Conservation (phyloP, 1,139 yeast species). For the Petasospora fabianii region DNA sequence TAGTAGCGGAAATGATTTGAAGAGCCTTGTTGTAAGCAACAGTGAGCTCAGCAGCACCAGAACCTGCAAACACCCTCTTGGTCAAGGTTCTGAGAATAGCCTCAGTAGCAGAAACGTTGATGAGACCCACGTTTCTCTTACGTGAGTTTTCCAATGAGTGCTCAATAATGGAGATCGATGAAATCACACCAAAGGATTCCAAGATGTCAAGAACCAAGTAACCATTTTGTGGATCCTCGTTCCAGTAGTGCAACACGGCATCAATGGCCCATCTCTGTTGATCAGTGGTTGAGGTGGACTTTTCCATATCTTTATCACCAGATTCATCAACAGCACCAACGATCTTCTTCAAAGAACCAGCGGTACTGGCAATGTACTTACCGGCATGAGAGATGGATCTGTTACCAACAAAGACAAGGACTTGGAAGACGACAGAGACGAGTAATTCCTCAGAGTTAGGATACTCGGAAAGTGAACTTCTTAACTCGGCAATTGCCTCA, state of each 20-base stretch:
- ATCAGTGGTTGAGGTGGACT: slow-evolving; percentile 8
- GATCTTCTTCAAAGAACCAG: slow-evolving; percentile 47
- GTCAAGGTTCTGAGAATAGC: slow-evolving; percentile 34
- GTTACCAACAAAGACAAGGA: slow-evolving; percentile 79
- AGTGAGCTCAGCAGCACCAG: slow-evolving; percentile 27
- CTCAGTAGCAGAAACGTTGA: slow-evolving; percentile 35
- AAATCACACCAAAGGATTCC: slow-evolving; percentile 47
- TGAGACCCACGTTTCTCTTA: slow-evolving; percentile 30
- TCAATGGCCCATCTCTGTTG: slow-evolving; percentile 50
- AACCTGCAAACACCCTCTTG: slow-evolving; percentile 19
- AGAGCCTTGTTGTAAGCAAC: slow-evolving; percentile 38
- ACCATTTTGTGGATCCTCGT: slow-evolving; percentile 77
- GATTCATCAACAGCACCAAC: slow-evolving; percentile 26
- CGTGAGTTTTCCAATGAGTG: slow-evolving; percentile 37
- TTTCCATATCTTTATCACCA: slow-evolving; percentile 10
- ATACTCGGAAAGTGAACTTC: slow-evolving; percentile 28
- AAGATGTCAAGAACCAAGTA: slow-evolving; percentile 65
- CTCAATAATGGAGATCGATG: slow-evolving; percentile 40
- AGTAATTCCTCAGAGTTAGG: slow-evolving; percentile 44
- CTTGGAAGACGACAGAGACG: slow-evolving; percentile 62
- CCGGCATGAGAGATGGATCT: slow-evolving; percentile 87
- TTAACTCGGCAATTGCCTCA: slow-evolving; percentile 33
- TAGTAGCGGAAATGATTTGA: slow-evolving; percentile 33
- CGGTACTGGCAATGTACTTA: slow-evolving; percentile 58
- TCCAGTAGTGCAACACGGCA: slow-evolving; percentile 74